These are phyloP conservation scores for Anthostomella pinea DNA, from an alignment of 2,329 filamentous ascomycete species.

Conservation along the genomic window DNA sequence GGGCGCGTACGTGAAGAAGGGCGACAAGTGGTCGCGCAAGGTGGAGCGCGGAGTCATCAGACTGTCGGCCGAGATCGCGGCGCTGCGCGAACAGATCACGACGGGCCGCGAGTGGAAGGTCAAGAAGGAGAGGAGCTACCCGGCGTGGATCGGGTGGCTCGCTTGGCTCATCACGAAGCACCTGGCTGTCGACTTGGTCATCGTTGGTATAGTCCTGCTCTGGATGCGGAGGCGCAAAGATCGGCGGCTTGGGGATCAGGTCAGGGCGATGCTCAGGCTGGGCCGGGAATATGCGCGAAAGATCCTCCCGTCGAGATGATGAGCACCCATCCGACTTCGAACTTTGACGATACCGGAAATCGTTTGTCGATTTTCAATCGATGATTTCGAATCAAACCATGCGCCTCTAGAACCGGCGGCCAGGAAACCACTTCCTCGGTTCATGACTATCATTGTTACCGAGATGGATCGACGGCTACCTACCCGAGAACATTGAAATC, in stretches of 20 bases:
- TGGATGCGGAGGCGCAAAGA: conserved; percentile 74
- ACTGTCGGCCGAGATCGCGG: conserved; percentile 89
- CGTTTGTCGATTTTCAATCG: no score
- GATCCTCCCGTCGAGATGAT: conserved; percentile 56
- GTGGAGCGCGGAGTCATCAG: conserved; percentile 85
- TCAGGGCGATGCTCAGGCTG: conserved; percentile 60
- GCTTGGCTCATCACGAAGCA: conserved; percentile 71
- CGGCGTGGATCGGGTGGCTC: conserved; percentile 69
- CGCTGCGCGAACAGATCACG: conserved; percentile 85
- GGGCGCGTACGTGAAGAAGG: conserved; percentile 40
- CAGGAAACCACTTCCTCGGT: no score
- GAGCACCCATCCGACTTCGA: background rate
- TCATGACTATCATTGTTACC: no score
- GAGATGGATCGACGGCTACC: no score
- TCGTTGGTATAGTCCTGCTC: conserved; percentile 63
- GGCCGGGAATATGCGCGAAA: conserved; percentile 58
- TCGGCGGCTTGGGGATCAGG: conserved; percentile 68
- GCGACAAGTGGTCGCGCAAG: conserved; percentile 70
- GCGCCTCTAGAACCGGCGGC: no score
- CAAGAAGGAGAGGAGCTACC: conserved; percentile 60
- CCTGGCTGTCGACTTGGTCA: conserved; percentile 65
- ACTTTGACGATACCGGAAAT: no score
- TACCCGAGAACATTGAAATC: no score
- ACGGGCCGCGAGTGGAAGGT: conserved; percentile 69
- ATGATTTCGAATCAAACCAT: no score